Conservation (phyloP, 2,329 filamentous ascomycete genomes). For the Exophiala sp. region DNA sequence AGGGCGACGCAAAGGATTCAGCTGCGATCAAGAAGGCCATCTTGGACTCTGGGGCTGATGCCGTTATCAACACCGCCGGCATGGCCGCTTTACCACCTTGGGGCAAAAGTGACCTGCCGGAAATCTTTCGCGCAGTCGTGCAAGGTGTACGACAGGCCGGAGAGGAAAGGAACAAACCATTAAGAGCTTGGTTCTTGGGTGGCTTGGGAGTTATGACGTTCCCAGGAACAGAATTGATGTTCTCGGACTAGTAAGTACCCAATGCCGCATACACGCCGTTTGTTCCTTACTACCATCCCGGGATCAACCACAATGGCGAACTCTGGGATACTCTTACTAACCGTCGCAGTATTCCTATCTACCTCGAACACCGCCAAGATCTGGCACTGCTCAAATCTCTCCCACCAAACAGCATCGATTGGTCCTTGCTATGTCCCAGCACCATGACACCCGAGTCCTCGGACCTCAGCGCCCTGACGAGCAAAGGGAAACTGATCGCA, state of each 20-base stretch:
- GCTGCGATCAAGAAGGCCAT: slow-evolving; percentile 36
- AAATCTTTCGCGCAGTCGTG: slow-evolving; percentile 37
- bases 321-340: slow-evolving; percentile 16
- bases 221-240: slow-evolving; percentile 34
- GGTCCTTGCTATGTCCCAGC: slow-evolving; percentile 40
- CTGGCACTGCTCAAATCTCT: slow-evolving; percentile 31
- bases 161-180: slow-evolving; percentile 32
- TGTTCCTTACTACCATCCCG: too few relatives aligned
- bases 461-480: slow-evolving; percentile 32
- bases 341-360: slow-evolving; percentile 34
- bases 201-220: slow-evolving; percentile 37
- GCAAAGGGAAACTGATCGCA: slow-evolving; percentile 30
- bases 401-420: slow-evolving; percentile 33
- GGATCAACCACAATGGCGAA: background rate
- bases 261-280: slow-evolving; percentile 6
- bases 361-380: slow-evolving; percentile 36
- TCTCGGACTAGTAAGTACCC: slow-evolving; percentile 35
- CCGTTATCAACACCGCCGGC: slow-evolving; percentile 41
- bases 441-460: slow-evolving; percentile 36
- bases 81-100: slow-evolving; percentile 38
- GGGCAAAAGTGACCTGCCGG: slow-evolving; percentile 36
- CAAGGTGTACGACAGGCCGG: slow-evolving; percentile 35
- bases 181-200: slow-evolving; percentile 40
- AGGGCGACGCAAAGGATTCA: slow-evolving; percentile 39
- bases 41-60: slow-evolving; percentile 37